Percentiles rank a stretch among this genome's conserved stretches.
Evolutionary conservation across 1,284 basidiomycete species (phyloP).

Genomic region (Volvariella volvacea): DNA sequence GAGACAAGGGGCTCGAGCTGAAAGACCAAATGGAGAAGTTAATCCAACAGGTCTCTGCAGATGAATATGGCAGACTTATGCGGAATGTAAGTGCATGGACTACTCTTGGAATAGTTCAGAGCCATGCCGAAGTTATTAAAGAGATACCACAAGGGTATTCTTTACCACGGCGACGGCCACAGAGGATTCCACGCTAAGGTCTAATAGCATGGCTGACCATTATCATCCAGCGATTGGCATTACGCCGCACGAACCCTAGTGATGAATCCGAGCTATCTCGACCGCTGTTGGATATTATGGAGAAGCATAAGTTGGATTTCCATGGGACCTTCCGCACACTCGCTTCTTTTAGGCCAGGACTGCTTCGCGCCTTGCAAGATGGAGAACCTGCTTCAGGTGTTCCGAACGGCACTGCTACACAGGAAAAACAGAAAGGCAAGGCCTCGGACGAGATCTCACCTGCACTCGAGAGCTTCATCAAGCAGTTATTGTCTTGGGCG

Average conservation of each 20-base stretch:
- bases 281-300: conserved; percentile 67
- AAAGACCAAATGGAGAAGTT: conserved; percentile 54
- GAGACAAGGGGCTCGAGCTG: conserved; percentile 43
- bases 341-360: conserved; percentile 53
- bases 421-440: conserved; percentile 8
- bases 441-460: conserved; percentile 9
- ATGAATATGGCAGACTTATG: conserved; percentile 62
- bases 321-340: conserved; percentile 75
- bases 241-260: conserved; percentile 42
- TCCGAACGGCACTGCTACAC: conserved; percentile 6
- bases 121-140: too few relatives aligned
- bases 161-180: too few relatives aligned
- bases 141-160: too few relatives aligned
- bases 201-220: conserved; percentile 3
- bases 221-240: conserved; percentile 59
- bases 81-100: conserved; percentile 43
- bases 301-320: conserved; percentile 72
- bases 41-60: conserved; percentile 47
- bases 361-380: conserved; percentile 19
- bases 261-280: conserved; percentile 59
- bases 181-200: too few relatives aligned
- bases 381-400: not conserved
- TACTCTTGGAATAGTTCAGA: not conserved
- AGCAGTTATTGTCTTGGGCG: conserved; percentile 39
- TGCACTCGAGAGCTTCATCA: conserved; percentile 39